phyloP scores from a whole-genome alignment of 495 filamentous ascomycete genomes.

The Cercophora scortea region DNA sequence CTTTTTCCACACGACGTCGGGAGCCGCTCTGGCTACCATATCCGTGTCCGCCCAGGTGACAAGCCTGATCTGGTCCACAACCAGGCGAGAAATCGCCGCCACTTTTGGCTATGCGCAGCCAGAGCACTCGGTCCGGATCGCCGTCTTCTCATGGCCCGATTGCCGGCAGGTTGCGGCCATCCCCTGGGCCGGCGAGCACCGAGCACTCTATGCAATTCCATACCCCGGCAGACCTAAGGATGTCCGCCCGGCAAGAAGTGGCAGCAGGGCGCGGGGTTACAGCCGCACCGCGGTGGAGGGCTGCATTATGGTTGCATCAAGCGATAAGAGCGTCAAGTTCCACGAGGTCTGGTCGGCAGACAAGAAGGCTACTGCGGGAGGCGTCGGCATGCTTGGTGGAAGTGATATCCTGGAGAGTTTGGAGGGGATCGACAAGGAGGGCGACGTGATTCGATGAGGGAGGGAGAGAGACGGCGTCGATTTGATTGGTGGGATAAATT shows the following conservation, averaged over 20 bases:
- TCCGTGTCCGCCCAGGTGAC: conserved; percentile 92
- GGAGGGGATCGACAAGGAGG: conserved; percentile 77
- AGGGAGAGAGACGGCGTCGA: too few species aligned
- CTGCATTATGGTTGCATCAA: conserved; percentile 89
- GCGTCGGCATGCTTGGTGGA: conserved; percentile 66
- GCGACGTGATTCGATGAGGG: conserved; percentile 47
- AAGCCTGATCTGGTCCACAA: conserved; percentile 82
- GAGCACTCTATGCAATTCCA: conserved; percentile 66
- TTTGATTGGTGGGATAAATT: too few species aligned
- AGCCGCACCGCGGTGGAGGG: conserved; percentile 68
- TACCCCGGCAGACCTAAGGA: conserved; percentile 53
- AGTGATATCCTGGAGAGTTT: conserved; percentile 82
- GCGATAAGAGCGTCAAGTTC: conserved; percentile 91
- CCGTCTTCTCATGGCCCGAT: conserved; percentile 91
- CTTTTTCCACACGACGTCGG: conserved; percentile 85
- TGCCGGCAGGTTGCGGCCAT: conserved; percentile 84
- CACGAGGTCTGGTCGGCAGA: conserved; percentile 84
- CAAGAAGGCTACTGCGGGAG: conserved; percentile 46
- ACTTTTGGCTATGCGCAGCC: conserved; percentile 96
- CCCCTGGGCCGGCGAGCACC: conserved; percentile 77
- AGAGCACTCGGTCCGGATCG: conserved; percentile 84
- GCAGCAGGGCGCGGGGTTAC: conserved; percentile 5
- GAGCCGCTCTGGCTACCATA: conserved; percentile 81
- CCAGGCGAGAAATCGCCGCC: conserved; percentile 77
- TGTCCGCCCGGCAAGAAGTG: conserved; percentile 3